Conservation (phyloP, 371 early-diverging fungal genomes). For the Rhizopus sp. region DNA sequence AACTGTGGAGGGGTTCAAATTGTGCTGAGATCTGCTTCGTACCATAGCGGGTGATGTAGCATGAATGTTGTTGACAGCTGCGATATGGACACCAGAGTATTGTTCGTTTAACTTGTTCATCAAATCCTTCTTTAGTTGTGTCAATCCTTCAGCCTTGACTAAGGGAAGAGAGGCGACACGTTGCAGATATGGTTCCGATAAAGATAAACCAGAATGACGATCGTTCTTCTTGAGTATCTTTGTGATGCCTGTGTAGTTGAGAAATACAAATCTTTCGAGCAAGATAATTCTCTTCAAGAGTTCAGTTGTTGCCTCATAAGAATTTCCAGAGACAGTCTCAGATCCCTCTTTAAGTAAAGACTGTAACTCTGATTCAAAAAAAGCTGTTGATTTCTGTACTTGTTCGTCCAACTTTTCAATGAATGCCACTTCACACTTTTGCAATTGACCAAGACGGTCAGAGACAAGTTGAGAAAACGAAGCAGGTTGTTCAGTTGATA, state of each 20-base stretch:
- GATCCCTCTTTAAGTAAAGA: conserved; percentile 47
- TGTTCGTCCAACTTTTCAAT: conserved; percentile 61
- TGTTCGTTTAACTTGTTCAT: conserved; percentile 53
- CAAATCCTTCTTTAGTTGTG: conserved; percentile 63
- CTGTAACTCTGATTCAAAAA: conserved; percentile 44
- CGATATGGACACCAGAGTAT: conserved; percentile 21
- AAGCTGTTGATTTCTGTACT: conserved; percentile 54
- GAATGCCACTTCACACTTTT: conserved; percentile 57
- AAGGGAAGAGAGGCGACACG: conserved; percentile 65
- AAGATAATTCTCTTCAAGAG: conserved; percentile 50
- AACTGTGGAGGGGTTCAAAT: conserved; percentile 25
- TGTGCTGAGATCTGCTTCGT: conserved; percentile 28
- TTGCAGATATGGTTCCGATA: conserved; percentile 75
- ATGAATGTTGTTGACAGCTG: conserved; percentile 12
- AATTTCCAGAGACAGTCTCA: conserved; percentile 37
- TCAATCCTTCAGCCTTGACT: conserved; percentile 62
- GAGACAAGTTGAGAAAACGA: conserved; percentile 50
- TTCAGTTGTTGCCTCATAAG: conserved; percentile 19
- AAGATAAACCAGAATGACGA: conserved; percentile 67
- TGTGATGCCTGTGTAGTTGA: conserved; percentile 67
- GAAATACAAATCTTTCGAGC: conserved; percentile 60
- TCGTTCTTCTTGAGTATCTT: conserved; percentile 73
- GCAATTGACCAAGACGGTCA: conserved; percentile 45
- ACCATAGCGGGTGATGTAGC: conserved; percentile 29
- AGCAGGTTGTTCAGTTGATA: conserved; percentile 10